phyloP scores from a whole-genome alignment of 495 filamentous ascomycete species.

The Hyaloscypha hepaticicola region DNA sequence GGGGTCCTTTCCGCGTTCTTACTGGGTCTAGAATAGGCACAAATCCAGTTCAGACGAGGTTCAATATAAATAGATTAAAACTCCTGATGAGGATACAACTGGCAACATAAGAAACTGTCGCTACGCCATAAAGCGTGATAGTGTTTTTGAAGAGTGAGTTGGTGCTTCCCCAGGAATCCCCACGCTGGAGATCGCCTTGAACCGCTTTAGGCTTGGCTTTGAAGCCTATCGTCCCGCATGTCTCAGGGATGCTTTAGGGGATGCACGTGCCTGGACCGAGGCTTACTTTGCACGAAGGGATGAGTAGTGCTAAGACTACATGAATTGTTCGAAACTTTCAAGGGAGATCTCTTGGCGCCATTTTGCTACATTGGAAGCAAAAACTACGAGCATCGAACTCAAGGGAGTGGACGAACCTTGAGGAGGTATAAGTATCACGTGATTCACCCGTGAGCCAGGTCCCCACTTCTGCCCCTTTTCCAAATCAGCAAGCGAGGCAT shows the following conservation, averaged over 20 bases:
- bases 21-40: background rate
- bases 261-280: background rate
- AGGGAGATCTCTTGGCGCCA: background rate
- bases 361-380: background rate
- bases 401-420: no score
- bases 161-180: background rate
- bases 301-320: background rate
- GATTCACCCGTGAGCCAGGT: no score
- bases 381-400: no score
- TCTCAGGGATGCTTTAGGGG: background rate
- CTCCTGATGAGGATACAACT: background rate
- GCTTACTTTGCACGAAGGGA: background rate
- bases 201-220: background rate
- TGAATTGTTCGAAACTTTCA: background rate
- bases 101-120: background rate
- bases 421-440: no score
- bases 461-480: no score
- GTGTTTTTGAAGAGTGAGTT: no score
- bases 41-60: background rate
- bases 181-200: background rate
- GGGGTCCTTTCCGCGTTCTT: background rate
- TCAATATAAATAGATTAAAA: background rate
- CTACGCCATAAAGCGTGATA: no score
- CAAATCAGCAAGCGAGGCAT: no score
- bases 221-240: conserved; percentile 1